A percentile compares a stretch with the other conserved stretches of the same genome.
Conservation (phyloP, 441 rosid genomes). For the Flueggea neowawraea region DNA sequence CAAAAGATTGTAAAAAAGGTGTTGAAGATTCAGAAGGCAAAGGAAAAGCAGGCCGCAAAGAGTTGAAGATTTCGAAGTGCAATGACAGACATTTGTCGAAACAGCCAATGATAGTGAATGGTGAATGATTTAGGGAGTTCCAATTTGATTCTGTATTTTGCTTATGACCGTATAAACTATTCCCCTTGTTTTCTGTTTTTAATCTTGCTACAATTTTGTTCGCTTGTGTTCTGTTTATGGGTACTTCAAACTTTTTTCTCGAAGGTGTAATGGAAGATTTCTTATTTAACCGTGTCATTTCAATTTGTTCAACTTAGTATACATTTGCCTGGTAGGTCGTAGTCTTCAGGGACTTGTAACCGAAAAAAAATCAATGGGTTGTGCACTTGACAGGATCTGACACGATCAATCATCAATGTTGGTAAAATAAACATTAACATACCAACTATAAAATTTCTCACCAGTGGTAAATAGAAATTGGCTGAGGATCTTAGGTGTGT, state of each 20-base stretch:
- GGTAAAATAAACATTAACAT: too few species aligned
- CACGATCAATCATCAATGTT: too few species aligned
- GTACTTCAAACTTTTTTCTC: not conserved
- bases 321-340: too few species aligned
- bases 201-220: not conserved
- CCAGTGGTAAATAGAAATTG: too few species aligned
- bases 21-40: conserved; percentile 61
- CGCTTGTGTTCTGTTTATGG: not conserved
- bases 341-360: too few species aligned
- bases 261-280: not conserved
- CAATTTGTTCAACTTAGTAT: not conserved
- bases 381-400: too few species aligned
- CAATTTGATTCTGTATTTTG: not conserved
- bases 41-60: conserved; percentile 47
- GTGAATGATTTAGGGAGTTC: not conserved
- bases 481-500: too few species aligned
- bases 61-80: conserved; percentile 14
- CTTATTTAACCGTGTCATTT: not conserved
- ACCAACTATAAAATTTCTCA: too few species aligned
- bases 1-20: conserved; percentile 72
- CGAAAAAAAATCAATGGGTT: too few species aligned
- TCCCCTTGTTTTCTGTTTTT: not conserved
- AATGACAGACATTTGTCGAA: conserved; percentile 4
- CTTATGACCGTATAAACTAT: not conserved
- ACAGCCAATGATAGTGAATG: conserved; percentile 3